These are phyloP conservation scores for Aspergillus costaricaensis DNA, from an alignment of 2,329 filamentous ascomycete genomes.

Conservation along the genomic window DNA sequence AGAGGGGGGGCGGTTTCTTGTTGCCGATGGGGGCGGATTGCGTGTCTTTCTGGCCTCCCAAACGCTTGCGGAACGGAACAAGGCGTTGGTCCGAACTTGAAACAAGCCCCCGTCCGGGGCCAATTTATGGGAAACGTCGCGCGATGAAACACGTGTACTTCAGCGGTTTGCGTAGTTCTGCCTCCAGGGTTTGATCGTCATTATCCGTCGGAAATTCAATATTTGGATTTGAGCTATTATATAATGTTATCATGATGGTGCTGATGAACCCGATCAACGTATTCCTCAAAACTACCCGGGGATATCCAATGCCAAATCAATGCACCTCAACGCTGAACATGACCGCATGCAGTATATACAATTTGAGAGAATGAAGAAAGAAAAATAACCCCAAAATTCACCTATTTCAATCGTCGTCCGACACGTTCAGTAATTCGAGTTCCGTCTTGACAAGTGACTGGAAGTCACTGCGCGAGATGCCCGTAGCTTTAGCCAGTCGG, in stretches of 20 bases:
- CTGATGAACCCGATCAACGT: not conserved
- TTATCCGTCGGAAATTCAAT: not conserved
- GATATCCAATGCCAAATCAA: conserved; percentile 20
- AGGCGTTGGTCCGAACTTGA: conserved; percentile 19
- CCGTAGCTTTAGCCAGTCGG: conserved; percentile 59
- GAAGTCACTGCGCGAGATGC: conserved; percentile 62
- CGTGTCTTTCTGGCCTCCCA: conserved; percentile 22
- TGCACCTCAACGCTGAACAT: conserved; percentile 20
- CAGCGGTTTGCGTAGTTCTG: not conserved
- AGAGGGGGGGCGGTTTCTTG: not conserved
- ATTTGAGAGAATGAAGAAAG: conserved; percentile 10
- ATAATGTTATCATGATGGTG: not conserved
- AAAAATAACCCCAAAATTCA: not conserved
- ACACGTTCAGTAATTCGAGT: conserved; percentile 58
- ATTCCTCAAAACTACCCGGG: not conserved
- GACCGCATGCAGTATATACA: conserved; percentile 25
- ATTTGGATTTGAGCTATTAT: not conserved
- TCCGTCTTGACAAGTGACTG: conserved; percentile 61
- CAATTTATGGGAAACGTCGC: not conserved
- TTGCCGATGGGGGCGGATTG: conserved; percentile 19
- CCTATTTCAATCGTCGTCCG: conserved; percentile 47
- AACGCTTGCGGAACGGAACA: conserved; percentile 26
- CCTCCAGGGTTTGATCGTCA: not conserved
- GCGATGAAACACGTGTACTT: not conserved
- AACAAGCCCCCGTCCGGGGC: not conserved